Base-by-base conservation (phyloP, 768 basidiomycete genomes). In the Naganishia randhawae region DNA sequence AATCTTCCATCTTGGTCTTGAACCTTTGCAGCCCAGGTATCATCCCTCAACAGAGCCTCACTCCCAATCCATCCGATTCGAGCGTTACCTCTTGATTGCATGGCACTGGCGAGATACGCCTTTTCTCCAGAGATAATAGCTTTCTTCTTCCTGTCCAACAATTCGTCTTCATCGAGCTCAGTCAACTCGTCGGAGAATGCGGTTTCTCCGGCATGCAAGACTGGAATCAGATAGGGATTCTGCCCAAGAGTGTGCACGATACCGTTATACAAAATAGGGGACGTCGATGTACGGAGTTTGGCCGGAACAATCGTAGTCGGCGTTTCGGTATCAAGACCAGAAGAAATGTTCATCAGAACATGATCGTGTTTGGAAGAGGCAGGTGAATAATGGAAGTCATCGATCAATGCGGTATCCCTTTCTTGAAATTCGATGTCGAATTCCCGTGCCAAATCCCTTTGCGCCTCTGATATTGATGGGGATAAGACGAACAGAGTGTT, bases 401-500 rank as follows among this genome's bases (percentile, higher is more conserved):
- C 94, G 70, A 95, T 76, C 55, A 96, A 85, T 1, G 88, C 88
- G 0, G 88, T 88, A 1, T 88, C 88, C 1, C 92, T 89, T 6
- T 92, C 91, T 19, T 90, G 89, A 29, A 91, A 88, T 63, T 92
- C 85, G 66, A 98, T 84, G 41, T 89, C 90, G 83, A 98, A 98
- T 82, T 99, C 96, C 55, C 91, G 80, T 0, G 92, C 91, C 65
- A 95, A 94, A 82, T 48, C 89, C 82, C 2, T 87, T 87, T 80
- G 89, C 85, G 81, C 85, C 88, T 73, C 81, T 9, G 79, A 73
- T 45, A 81, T 63, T 27, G 67, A 45, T 14, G 88, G 82, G 1
- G 90, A 89, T 68, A 95, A 85, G 2, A 88, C 86, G 72, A 96
- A 81, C 71, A 99, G 85, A 66, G 98, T 82, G 82, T 97, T 96